Evolutionary conservation across 345 rosid species (phyloP).

Genomic region (Bretschneidera sinensis): DNA sequence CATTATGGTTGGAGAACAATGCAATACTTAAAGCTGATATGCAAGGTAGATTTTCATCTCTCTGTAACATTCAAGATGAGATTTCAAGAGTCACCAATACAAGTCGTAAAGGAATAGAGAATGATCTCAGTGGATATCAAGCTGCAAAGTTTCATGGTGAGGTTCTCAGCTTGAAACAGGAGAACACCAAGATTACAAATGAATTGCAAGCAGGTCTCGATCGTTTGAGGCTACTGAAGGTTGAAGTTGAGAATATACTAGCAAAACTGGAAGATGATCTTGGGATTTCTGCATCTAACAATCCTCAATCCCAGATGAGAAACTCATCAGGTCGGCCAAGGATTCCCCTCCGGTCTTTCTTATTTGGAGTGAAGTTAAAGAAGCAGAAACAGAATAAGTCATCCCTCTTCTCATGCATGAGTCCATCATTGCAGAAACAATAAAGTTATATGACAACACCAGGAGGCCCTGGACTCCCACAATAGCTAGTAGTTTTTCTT

Average conservation of each 20-base stretch:
- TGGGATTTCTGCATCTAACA: slow-evolving; percentile 26
- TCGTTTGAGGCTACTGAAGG: slow-evolving; percentile 37
- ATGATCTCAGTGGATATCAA: slow-evolving; percentile 39
- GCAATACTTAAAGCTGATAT: slow-evolving; percentile 63
- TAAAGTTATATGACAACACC: slow-evolving; percentile 25
- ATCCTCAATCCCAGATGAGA: slow-evolving; percentile 7
- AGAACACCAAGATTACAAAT: slow-evolving; percentile 55
- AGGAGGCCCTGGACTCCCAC: slow-evolving; percentile 13
- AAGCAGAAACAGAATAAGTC: slow-evolving; percentile 41
- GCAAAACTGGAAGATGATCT: slow-evolving; percentile 50
- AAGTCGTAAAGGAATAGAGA: slow-evolving; percentile 22
- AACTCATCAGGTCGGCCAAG: slow-evolving; percentile 29
- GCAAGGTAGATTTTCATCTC: slow-evolving; percentile 42
- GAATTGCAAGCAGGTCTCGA: slow-evolving; percentile 60
- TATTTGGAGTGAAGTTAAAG: slow-evolving; percentile 85
- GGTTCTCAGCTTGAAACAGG: slow-evolving; percentile 86
- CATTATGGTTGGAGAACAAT: slow-evolving; percentile 76
- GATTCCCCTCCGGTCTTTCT: slow-evolving; percentile 76
- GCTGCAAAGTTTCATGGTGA: slow-evolving; percentile 87
- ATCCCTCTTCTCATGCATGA: slow-evolving; percentile 57
- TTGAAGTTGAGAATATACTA: slow-evolving; percentile 47
- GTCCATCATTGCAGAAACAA: slow-evolving; percentile 50
- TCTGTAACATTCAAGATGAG: slow-evolving; percentile 64
- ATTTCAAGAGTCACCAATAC: slow-evolving; percentile 39
- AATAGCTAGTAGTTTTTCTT: slow-evolving; percentile 7